These are phyloP conservation scores for Sclerotinia trifoliorum DNA, from an alignment of 2,329 filamentous ascomycete species.

Conservation along the genomic window DNA sequence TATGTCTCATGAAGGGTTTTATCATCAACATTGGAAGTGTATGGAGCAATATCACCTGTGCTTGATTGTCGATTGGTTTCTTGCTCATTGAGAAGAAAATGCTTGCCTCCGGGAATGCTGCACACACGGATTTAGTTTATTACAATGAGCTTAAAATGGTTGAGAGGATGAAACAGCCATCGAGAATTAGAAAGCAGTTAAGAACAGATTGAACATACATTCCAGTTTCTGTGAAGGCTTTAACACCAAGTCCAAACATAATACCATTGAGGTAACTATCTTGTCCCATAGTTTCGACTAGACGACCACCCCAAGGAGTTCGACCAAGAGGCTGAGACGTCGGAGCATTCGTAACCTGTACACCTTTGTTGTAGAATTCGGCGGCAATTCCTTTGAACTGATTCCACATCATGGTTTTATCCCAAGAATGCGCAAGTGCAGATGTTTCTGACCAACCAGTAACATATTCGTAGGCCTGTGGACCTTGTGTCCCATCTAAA, in stretches of 20 bases:
- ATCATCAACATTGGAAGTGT: conserved; percentile 56
- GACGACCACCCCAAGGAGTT: conserved; percentile 27
- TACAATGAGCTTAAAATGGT: background rate
- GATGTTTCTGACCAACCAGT: conserved; percentile 26
- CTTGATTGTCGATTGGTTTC: conserved; percentile 30
- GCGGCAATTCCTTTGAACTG: conserved; percentile 27
- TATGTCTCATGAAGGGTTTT: conserved; percentile 74
- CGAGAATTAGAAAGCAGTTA: background rate
- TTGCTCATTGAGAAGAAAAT: conserved; percentile 32
- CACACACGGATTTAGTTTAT: background rate
- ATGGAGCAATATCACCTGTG: conserved; percentile 24
- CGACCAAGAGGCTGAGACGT: conserved; percentile 27
- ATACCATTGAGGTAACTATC: conserved; percentile 31
- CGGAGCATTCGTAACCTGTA: conserved; percentile 26
- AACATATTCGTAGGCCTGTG: conserved; percentile 28
- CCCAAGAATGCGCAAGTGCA: conserved; percentile 26
- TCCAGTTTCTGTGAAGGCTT: conserved; percentile 27
- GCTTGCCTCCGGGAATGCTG: conserved; percentile 24
- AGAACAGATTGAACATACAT: background rate
- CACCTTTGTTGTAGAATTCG: conserved; percentile 28
- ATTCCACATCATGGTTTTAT: conserved; percentile 25
- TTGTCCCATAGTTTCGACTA: conserved; percentile 27
- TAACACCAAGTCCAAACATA: conserved; percentile 27
- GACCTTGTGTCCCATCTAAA: conserved; percentile 25
- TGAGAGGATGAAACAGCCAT: background rate